These are phyloP conservation scores for Barbarea vulgaris DNA, from an alignment of 345 rosid species.

Conservation along the genomic window DNA sequence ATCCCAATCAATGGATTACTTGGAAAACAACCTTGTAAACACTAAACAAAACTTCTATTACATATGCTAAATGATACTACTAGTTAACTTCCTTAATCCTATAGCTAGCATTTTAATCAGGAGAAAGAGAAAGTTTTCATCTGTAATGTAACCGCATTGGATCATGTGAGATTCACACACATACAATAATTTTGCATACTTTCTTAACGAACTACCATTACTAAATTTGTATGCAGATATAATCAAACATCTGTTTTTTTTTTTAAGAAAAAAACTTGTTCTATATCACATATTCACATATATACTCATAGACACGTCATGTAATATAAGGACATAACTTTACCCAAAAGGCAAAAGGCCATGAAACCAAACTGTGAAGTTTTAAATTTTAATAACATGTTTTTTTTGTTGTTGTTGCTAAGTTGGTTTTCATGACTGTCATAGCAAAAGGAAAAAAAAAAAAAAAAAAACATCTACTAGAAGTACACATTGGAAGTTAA, in stretches of 20 bases:
- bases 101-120: not conserved
- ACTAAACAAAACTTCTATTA: not conserved
- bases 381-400: not conserved
- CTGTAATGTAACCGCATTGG: conserved; percentile 10
- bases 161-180: conserved; percentile 7
- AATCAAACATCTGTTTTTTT: conserved; percentile 20
- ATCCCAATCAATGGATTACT: conserved; percentile 28
- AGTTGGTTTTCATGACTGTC: conserved; percentile 14
- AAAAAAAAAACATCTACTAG: not conserved
- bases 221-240: not conserved
- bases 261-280: not conserved
- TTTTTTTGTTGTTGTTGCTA: not conserved
- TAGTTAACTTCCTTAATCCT: conserved; percentile 4
- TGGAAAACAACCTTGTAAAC: conserved; percentile 25
- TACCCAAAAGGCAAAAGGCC: conserved; percentile 20
- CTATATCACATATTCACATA: conserved; percentile 16
- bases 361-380: not conserved
- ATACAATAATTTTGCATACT: conserved; percentile 4
- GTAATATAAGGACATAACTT: conserved; percentile 10
- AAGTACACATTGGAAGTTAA: not conserved
- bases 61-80: conserved; percentile 9
- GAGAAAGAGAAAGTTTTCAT: not conserved
- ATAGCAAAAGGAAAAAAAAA: not conserved
- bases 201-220: conserved; percentile 16
- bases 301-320: conserved; percentile 20